phyloP scores from a whole-genome alignment of 1,139 yeast species.

The Kodamaea sp. region DNA sequence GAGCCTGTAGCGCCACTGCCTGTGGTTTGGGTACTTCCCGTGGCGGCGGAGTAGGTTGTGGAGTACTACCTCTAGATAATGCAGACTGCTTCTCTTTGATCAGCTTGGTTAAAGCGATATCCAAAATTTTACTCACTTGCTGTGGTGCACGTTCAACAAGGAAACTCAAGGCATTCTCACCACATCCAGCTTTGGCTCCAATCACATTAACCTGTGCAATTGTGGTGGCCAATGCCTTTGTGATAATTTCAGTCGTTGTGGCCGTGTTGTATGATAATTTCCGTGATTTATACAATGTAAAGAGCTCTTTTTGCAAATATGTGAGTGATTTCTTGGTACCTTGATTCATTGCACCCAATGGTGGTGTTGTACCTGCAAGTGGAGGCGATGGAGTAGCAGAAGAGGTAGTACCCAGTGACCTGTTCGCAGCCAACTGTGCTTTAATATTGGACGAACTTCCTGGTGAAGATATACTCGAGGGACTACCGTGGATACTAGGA shows the following conservation, averaged over 20 bases:
- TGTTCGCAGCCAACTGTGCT: conserved; percentile 53
- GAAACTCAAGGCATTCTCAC: conserved; percentile 74
- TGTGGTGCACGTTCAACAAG: conserved; percentile 85
- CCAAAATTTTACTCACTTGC: conserved; percentile 77
- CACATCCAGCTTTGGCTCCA: conserved; percentile 80
- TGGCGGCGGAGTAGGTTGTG: conserved; percentile 17
- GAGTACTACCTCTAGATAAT: conserved; percentile 24
- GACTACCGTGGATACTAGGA: conserved; percentile 4
- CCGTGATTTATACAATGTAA: conserved; percentile 65
- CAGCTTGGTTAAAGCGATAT: conserved; percentile 78
- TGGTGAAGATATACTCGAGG: conserved; percentile 14
- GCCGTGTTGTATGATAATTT: conserved; percentile 64
- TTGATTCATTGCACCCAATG: conserved; percentile 36
- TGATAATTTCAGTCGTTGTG: conserved; percentile 72
- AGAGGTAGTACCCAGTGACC: conserved; percentile 21
- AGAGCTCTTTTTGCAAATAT: conserved; percentile 68
- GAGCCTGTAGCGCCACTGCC: conserved; percentile 1
- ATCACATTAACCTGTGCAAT: conserved; percentile 86
- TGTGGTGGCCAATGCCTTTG: conserved; percentile 92
- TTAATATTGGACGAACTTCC: conserved; percentile 32
- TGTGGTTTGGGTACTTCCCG: conserved; percentile 5
- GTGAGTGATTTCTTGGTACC: conserved; percentile 63
- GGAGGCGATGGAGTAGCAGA: conserved; percentile 16
- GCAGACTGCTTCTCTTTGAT: conserved; percentile 53
- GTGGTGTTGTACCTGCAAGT: conserved; percentile 5